Evolutionary conservation across 2,329 filamentous ascomycete genomes (phyloP).

Genomic region (Hypoxylon sp.): DNA sequence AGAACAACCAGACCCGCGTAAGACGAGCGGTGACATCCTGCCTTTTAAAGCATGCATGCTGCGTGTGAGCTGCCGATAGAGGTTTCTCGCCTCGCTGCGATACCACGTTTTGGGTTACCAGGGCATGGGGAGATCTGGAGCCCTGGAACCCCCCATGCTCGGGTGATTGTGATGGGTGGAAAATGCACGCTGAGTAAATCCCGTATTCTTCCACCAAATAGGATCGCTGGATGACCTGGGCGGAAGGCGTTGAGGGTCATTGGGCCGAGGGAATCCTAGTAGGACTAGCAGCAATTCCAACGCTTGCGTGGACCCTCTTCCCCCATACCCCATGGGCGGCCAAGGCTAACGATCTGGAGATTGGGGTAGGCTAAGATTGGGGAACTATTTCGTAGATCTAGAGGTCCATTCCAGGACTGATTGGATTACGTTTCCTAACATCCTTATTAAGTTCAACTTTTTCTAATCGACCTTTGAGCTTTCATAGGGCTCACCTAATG

Average conservation of each 20-base stretch:
- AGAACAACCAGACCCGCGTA: slow-evolving; percentile 13
- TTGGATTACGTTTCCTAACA: not conserved
- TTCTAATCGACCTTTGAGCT: not conserved
- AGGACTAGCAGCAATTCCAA: slow-evolving; percentile 1
- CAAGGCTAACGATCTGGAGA: slow-evolving; percentile 30
- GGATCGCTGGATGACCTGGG: slow-evolving; percentile 15
- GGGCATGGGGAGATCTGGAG: slow-evolving; percentile 31
- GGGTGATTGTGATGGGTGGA: slow-evolving; percentile 38
- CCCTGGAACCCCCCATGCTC: slow-evolving; percentile 22
- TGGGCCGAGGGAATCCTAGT: slow-evolving; percentile 30
- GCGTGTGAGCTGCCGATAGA: slow-evolving; percentile 32
- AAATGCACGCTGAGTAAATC: slow-evolving; percentile 24
- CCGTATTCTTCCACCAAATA: slow-evolving; percentile 44
- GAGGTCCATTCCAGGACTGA: not conserved
- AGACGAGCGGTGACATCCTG: slow-evolving; percentile 33
- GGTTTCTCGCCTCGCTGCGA: slow-evolving; percentile 34
- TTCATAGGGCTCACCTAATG: not conserved
- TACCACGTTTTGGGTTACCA: slow-evolving; percentile 34
- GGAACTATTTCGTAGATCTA: slow-evolving; percentile 29
- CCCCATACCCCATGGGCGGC: slow-evolving; percentile 41
- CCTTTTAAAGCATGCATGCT: slow-evolving; percentile 36
- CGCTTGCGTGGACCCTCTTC: slow-evolving; percentile 21
- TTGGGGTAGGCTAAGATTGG: slow-evolving; percentile 30
- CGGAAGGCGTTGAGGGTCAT: slow-evolving; percentile 25
- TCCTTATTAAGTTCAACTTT: not conserved